These are phyloP conservation scores for Actinomortierella ambigua DNA, from an alignment of 371 early-diverging fungal genomes.

Conservation along the genomic window DNA sequence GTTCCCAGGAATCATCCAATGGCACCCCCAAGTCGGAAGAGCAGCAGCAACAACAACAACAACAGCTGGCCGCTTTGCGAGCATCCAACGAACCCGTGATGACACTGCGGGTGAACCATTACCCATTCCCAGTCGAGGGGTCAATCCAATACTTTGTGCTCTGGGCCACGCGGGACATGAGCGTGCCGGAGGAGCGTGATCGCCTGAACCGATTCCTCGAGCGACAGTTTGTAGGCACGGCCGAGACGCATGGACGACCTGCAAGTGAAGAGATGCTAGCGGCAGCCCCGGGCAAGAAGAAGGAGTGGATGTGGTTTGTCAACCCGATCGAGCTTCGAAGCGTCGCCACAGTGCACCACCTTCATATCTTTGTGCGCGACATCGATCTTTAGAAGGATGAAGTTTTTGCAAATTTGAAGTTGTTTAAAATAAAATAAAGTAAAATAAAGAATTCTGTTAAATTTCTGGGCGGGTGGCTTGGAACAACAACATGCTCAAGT, in stretches of 20 bases:
- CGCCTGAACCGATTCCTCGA: conserved; percentile 19
- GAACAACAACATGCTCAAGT: too few species aligned
- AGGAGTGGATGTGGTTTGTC: conserved; percentile 45
- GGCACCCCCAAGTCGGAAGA: too few species aligned
- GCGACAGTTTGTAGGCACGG: conserved; percentile 4
- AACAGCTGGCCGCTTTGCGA: too few species aligned
- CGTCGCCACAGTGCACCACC: conserved; percentile 33
- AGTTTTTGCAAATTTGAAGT: too few species aligned
- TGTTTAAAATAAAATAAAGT: too few species aligned
- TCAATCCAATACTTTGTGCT: conserved; percentile 45
- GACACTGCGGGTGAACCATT: conserved; percentile 32
- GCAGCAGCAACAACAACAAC: too few species aligned
- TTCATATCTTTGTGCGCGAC: conserved; percentile 42
- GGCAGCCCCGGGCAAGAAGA: conserved; percentile 20
- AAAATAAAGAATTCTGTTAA: too few species aligned
- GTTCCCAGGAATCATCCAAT: too few species aligned
- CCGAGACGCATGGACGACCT: neutral
- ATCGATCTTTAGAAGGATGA: conserved; percentile 10
- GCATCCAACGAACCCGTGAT: conserved; percentile 17
- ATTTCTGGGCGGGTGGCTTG: too few species aligned
- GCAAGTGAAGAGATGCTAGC: conserved; percentile 12
- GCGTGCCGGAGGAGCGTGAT: conserved; percentile 8
- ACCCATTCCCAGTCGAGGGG: conserved; percentile 33
- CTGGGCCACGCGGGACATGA: conserved; percentile 41
- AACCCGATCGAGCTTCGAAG: conserved; percentile 35